Evolutionary conservation across 140 eudicot species (phyloP).

Genomic region (Ambrosia hybrid): DNA sequence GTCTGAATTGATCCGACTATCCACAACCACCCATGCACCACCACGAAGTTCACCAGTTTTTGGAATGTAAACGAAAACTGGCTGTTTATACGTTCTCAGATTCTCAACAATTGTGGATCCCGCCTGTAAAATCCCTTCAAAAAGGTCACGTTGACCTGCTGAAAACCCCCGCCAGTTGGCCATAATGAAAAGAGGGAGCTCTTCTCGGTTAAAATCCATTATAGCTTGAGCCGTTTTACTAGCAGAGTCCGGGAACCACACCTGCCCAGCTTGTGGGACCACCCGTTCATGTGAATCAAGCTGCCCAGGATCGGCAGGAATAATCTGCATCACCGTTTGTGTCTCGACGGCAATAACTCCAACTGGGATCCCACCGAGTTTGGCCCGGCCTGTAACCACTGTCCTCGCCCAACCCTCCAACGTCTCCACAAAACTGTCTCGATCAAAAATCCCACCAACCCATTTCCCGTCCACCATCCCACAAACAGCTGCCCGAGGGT

Average conservation of each 20-base stretch:
- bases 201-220: slow-evolving; percentile 95
- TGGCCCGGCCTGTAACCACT: slow-evolving; percentile 96
- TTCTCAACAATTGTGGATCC: slow-evolving; percentile 97
- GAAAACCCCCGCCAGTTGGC: slow-evolving; percentile 99
- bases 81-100: slow-evolving; percentile 83
- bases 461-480: slow-evolving; percentile 67
- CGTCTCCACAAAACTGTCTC: slow-evolving; percentile 85
- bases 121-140: slow-evolving; percentile 99
- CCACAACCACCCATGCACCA: slow-evolving; percentile 99
- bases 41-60: slow-evolving; percentile 96
- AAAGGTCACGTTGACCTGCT: slow-evolving; percentile 96
- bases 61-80: slow-evolving; percentile 95
- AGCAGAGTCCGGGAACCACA: slow-evolving; percentile 99
- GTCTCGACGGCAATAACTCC: slow-evolving; percentile 96
- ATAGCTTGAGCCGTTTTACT: slow-evolving; percentile 93
- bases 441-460: slow-evolving; percentile 90
- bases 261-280: slow-evolving; percentile 99
- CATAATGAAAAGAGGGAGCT: slow-evolving; percentile 88
- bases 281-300: slow-evolving; percentile 96
- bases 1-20: slow-evolving; percentile 85
- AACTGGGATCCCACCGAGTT: slow-evolving; percentile 95
- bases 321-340: slow-evolving; percentile 93
- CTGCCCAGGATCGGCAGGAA: slow-evolving; percentile 99
- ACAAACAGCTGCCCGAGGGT: slow-evolving; percentile 89
- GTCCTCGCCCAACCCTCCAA: slow-evolving; percentile 99